Evolutionary conservation across 345 rosid genomes (phyloP).

Genomic region (Kernera saxatilis): DNA sequence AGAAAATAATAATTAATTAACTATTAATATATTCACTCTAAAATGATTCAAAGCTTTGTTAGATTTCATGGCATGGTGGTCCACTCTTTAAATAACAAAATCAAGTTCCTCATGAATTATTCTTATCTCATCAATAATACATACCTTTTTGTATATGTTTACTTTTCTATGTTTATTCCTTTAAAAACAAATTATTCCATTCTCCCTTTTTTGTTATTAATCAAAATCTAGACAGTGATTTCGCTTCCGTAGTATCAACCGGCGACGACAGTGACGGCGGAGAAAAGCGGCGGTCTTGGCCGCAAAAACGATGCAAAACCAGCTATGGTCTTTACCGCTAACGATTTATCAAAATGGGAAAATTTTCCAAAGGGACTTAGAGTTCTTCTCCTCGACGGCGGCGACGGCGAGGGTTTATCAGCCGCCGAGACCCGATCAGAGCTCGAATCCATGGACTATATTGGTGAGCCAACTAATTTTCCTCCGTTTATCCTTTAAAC

Average conservation of each 20-base stretch:
- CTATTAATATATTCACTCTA: not conserved
- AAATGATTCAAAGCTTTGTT: slow-evolving; percentile 25
- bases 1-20: not conserved
- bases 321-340: slow-evolving; percentile 89
- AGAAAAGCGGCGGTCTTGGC: slow-evolving; percentile 36
- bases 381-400: slow-evolving; percentile 71
- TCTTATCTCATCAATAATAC: slow-evolving; percentile 34
- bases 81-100: slow-evolving; percentile 18
- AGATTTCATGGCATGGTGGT: slow-evolving; percentile 30
- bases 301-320: slow-evolving; percentile 92
- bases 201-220: not conserved
- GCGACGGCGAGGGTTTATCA: slow-evolving; percentile 31
- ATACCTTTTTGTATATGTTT: slow-evolving; percentile 20
- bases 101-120: slow-evolving; percentile 27
- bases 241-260: slow-evolving; percentile 11
- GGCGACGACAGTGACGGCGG: slow-evolving; percentile 24
- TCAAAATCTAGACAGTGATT: not conserved
- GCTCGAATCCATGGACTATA: slow-evolving; percentile 87
- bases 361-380: slow-evolving; percentile 93
- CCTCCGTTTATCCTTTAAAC: not conserved
- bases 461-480: slow-evolving; percentile 49
- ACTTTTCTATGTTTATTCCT: slow-evolving; percentile 12
- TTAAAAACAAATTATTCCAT: not conserved
- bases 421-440: slow-evolving; percentile 61
- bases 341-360: slow-evolving; percentile 83